Percentiles rank a stretch among this genome's conserved stretches.
Evolutionary conservation across 805 yeast genomes (phyloP).

Genomic region (Scheffersomyces lignosus): DNA sequence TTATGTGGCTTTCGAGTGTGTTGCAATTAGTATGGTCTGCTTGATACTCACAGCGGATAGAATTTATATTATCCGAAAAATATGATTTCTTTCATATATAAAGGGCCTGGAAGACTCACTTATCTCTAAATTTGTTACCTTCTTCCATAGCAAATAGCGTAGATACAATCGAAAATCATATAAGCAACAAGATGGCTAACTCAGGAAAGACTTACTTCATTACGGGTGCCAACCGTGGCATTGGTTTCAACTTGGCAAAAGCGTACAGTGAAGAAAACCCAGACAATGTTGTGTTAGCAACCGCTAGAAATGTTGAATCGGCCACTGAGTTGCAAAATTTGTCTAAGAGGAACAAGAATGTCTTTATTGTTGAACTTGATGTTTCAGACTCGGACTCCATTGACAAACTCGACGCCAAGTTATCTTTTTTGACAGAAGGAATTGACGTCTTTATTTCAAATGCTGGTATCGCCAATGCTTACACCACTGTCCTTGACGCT

Average conservation of each 20-base stretch:
- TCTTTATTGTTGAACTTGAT: conserved; percentile 20
- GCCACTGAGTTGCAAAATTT: conserved; percentile 15
- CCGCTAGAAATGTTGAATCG: conserved; percentile 9
- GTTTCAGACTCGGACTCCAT: conserved; percentile 15
- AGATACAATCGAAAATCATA: no score
- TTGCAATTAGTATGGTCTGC: no score
- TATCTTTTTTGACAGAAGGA: conserved; percentile 12
- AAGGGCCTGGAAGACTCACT: no score
- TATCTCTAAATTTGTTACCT: no score
- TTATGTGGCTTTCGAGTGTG: no score
- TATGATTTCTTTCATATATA: no score
- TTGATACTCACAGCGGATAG: no score
- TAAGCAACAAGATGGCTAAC: no score
- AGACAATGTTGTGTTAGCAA: conserved; percentile 20
- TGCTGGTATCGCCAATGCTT: conserved; percentile 16
- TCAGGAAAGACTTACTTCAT: conserved; percentile 25
- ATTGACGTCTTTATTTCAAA: conserved; percentile 24
- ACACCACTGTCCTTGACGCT: conserved; percentile 6
- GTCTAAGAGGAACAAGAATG: conserved; percentile 10
- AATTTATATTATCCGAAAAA: no score
- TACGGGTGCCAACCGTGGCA: conserved; percentile 45
- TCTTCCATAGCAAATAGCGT: no score
- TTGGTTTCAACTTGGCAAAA: conserved; percentile 32
- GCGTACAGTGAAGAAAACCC: conserved; percentile 5
- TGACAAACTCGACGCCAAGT: conserved; percentile 10